Percentiles rank a stretch among this genome's conserved stretches.
These are phyloP conservation scores for Boletellus sp. DNA, from an alignment of 1,284 basidiomycete genomes.

Conservation along the genomic window DNA sequence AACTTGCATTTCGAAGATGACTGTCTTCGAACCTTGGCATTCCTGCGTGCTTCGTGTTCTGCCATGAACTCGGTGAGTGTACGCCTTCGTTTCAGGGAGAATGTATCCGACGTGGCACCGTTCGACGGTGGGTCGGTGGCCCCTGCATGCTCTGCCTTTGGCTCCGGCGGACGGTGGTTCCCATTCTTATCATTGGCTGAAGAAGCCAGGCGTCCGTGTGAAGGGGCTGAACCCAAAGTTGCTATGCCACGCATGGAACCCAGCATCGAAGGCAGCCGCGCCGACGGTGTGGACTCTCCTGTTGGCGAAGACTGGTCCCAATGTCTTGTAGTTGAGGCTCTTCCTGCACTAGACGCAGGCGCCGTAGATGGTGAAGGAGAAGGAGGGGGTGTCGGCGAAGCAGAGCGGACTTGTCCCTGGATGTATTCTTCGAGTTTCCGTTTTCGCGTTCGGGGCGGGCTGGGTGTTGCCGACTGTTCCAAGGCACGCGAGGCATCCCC, in stretches of 20 bases:
- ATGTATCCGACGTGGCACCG: not conserved
- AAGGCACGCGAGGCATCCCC: not conserved
- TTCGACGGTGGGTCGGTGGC: not conserved
- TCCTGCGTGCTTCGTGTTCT: constrained; percentile 42
- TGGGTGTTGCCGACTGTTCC: constrained; percentile 16
- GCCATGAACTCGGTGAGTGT: constrained; percentile 64
- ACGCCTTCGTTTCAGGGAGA: constrained; percentile 46
- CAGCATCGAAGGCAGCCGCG: constrained; percentile 26
- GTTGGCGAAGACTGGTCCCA: constrained; percentile 12
- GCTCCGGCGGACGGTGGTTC: not conserved
- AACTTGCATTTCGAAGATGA: constrained; percentile 8
- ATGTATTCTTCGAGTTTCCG: constrained; percentile 23
- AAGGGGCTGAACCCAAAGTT: not conserved
- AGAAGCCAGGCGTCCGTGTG: not conserved
- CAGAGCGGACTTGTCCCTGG: constrained; percentile 2
- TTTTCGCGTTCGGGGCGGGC: constrained; percentile 17
- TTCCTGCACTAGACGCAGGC: constrained; percentile 7
- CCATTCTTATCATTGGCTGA: not conserved
- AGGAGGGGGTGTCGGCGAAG: constrained; percentile 6
- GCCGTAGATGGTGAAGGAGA: constrained; percentile 20
- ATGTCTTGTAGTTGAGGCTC: not conserved
- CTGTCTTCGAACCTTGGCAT: constrained; percentile 28
- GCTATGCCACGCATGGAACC: constrained; percentile 14
- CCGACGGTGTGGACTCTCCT: constrained; percentile 2
- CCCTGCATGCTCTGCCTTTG: not conserved